phyloP scores from a whole-genome alignment of 2,329 filamentous ascomycete genomes.

The Colletotrichum neosansevieriae region DNA sequence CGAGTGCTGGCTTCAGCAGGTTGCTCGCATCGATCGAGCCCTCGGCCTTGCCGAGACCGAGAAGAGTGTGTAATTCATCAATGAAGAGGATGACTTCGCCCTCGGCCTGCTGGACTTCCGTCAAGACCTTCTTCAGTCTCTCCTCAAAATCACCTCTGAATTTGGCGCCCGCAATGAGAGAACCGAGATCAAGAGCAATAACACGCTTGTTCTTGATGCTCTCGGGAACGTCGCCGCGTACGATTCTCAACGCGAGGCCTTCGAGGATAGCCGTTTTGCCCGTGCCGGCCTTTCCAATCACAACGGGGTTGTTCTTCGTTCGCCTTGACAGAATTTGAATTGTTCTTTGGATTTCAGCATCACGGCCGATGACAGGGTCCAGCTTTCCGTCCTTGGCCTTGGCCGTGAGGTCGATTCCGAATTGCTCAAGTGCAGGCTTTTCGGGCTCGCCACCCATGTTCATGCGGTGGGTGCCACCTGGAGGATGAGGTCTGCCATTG shows the following conservation, averaged over 20 bases:
- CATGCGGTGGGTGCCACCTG: conserved; percentile 95
- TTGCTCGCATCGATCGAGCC: conserved; percentile 98
- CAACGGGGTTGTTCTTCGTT: conserved; percentile 95
- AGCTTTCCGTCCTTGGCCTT: conserved; percentile 89
- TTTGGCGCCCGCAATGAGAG: conserved; percentile 94
- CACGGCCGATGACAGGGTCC: conserved; percentile 94
- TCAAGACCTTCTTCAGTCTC: conserved; percentile 88
- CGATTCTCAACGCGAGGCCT: conserved; percentile 89
- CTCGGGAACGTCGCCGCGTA: conserved; percentile 92
- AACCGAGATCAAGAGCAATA: conserved; percentile 87
- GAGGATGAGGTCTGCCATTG: conserved; percentile 84
- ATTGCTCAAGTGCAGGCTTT: conserved; percentile 91
- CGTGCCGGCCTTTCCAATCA: conserved; percentile 92
- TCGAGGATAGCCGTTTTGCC: conserved; percentile 96
- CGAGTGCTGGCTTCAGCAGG: conserved; percentile 91
- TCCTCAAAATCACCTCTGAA: conserved; percentile 98
- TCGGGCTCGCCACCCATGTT: conserved; percentile 80
- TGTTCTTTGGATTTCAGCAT: conserved; percentile 90
- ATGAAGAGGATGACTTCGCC: conserved; percentile 95
- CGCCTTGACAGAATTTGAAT: conserved; percentile 93
- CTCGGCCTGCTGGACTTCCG: conserved; percentile 89
- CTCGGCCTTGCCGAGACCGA: conserved; percentile 94
- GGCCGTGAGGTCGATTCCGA: conserved; percentile 89
- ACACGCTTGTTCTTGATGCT: conserved; percentile 96
- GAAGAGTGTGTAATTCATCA: conserved; percentile 90